phyloP scores from a whole-genome alignment of 768 basidiomycete species.

The Leucosporidium yakuticum region DNA sequence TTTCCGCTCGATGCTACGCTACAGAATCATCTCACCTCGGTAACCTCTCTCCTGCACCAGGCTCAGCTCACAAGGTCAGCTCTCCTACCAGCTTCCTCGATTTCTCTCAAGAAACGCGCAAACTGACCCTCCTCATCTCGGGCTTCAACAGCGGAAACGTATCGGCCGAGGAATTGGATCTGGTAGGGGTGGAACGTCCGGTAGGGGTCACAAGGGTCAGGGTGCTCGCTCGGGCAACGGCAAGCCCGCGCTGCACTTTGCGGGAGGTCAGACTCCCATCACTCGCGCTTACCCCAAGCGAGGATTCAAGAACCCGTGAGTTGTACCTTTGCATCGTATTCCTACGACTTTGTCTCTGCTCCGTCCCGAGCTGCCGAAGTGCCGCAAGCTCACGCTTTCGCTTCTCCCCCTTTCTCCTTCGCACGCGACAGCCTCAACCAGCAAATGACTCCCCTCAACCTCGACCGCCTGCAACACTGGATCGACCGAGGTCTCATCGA shows the following conservation, averaged over 20 bases:
- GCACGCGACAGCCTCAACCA: constrained; percentile 57
- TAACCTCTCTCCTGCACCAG: constrained; percentile 63
- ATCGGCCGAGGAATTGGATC: constrained; percentile 90
- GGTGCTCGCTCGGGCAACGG: constrained; percentile 85
- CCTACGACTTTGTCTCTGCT: not conserved
- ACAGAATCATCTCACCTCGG: constrained; percentile 49
- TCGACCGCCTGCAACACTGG: constrained; percentile 85
- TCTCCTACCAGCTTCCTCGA: not conserved
- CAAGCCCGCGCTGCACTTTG: constrained; percentile 73
- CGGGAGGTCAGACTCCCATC: constrained; percentile 94
- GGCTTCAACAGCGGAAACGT: constrained; percentile 71
- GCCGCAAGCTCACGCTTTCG: not conserved
- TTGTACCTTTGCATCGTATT: constrained; percentile 27
- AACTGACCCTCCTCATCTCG: not conserved
- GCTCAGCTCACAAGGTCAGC: constrained; percentile 61
- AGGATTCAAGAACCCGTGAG: constrained; percentile 88
- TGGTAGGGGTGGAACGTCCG: constrained; percentile 83
- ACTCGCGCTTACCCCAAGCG: constrained; percentile 84
- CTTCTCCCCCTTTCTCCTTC: constrained; percentile 2
- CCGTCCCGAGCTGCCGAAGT: not conserved
- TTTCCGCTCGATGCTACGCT: constrained; percentile 10
- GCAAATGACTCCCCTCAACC: constrained; percentile 73
- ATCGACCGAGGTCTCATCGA: constrained; percentile 74
- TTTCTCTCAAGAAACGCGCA: not conserved
- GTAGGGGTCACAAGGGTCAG: constrained; percentile 91